phyloP scores from a whole-genome alignment of 331 rosid species.

The Rosa hybrid region DNA sequence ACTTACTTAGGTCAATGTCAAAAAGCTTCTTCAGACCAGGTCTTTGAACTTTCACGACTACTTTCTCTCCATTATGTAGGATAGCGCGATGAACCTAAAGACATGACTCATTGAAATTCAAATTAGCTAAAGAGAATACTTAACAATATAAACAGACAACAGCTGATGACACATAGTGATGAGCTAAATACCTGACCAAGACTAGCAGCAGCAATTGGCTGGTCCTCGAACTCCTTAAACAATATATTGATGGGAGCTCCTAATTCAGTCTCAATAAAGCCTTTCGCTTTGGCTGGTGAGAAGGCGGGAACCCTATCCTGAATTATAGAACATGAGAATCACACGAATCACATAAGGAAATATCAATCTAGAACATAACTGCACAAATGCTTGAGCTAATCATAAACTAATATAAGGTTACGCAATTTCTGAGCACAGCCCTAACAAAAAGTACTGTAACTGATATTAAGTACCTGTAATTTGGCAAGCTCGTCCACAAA shows the following conservation, averaged over 20 bases:
- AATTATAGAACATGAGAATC: constrained; percentile 27
- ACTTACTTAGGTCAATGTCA: constrained; percentile 92
- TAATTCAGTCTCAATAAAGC: constrained; percentile 76
- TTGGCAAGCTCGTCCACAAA: constrained; percentile 93
- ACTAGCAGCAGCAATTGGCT: constrained; percentile 93
- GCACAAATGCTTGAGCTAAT: background rate
- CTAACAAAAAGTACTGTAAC: background rate
- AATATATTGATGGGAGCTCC: constrained; percentile 64
- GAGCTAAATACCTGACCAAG: constrained; percentile 80
- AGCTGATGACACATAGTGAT: background rate
- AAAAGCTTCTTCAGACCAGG: constrained; percentile 97
- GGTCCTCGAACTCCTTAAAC: constrained; percentile 84
- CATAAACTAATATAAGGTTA: background rate
- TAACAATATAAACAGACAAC: background rate
- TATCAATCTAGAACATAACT: background rate
- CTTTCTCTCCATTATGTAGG: constrained; percentile 88
- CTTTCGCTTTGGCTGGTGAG: constrained; percentile 72
- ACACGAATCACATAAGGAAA: constrained; percentile 2
- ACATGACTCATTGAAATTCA: constrained; percentile 27
- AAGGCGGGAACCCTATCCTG: constrained; percentile 96
- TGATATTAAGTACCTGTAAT: constrained; percentile 59
- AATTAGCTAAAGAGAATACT: constrained; percentile 7
- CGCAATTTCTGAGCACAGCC: background rate
- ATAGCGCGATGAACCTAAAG: constrained; percentile 91
- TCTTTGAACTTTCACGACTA: constrained; percentile 89